Evolutionary conservation across 2,329 filamentous ascomycete species (phyloP).

Genomic region (Fusarium neocosmosporiellum): DNA sequence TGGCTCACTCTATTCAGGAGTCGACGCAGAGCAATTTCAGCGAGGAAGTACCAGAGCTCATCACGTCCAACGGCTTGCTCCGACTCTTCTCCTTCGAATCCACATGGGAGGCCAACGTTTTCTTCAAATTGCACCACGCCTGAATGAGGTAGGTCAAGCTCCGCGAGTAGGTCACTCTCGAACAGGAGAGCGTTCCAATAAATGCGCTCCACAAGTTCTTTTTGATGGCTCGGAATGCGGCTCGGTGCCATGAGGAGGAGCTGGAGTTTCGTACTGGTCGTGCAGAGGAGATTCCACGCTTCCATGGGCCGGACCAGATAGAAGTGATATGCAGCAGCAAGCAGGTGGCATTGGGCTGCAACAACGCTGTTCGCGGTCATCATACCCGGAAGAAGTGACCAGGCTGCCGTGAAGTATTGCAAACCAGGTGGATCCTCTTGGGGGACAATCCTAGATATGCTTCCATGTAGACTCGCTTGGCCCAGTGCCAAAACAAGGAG

Average conservation of each 20-base stretch:
- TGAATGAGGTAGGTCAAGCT: constrained; percentile 84
- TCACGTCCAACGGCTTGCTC: constrained; percentile 76
- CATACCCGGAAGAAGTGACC: constrained; percentile 79
- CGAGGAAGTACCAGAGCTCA: constrained; percentile 87
- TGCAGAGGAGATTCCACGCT: constrained; percentile 84
- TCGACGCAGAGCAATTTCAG: constrained; percentile 82
- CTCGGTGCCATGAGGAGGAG: constrained; percentile 79
- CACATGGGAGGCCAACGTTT: constrained; percentile 79
- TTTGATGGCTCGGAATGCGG: constrained; percentile 75
- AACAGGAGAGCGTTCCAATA: constrained; percentile 88
- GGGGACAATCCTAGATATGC: constrained; percentile 77
- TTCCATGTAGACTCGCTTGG: constrained; percentile 79
- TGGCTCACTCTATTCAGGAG: constrained; percentile 83
- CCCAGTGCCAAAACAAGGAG: constrained; percentile 82
- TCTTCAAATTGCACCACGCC: constrained; percentile 87
- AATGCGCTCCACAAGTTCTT: constrained; percentile 79
- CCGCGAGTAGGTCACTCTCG: constrained; percentile 82
- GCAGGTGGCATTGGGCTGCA: constrained; percentile 82
- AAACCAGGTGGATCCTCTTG: constrained; percentile 79
- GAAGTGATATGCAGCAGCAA: constrained; percentile 84
- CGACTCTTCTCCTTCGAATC: constrained; percentile 78
- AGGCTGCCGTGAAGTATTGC: constrained; percentile 84
- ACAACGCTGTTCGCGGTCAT: constrained; percentile 84
- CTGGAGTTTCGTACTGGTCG: constrained; percentile 84
- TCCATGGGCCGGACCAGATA: constrained; percentile 85